A percentile compares a stretch with the other conserved stretches of the same genome.
phyloP scores from a whole-genome alignment of 805 yeast genomes.

The Barnettozyma siamensis region DNA sequence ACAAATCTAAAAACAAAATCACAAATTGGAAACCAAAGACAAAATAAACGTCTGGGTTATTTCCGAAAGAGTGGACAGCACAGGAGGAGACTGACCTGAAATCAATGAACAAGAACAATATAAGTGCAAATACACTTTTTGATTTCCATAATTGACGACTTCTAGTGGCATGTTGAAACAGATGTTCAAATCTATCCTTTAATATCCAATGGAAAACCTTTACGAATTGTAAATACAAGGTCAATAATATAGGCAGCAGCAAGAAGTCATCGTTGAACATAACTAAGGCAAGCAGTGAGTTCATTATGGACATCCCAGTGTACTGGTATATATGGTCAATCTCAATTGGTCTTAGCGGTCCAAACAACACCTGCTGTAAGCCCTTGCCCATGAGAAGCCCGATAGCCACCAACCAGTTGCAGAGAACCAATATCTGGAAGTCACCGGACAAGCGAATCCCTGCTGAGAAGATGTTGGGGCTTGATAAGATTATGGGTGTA shows the following conservation, averaged over 20 bases:
- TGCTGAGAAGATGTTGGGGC: conserved; percentile 40
- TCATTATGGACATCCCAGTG: conserved; percentile 58
- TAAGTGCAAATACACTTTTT: conserved; percentile 40
- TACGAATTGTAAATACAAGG: conserved; percentile 39
- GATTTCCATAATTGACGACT: conserved; percentile 29
- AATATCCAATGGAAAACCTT: conserved; percentile 77
- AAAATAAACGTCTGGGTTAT: conserved; percentile 49
- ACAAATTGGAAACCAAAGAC: conserved; percentile 76
- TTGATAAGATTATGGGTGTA: conserved; percentile 31
- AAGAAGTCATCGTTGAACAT: conserved; percentile 45
- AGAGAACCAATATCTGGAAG: conserved; percentile 34
- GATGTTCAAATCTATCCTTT: conserved; percentile 39
- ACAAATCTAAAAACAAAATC: conserved; percentile 49
- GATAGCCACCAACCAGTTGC: conserved; percentile 39
- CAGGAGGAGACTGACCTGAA: conserved; percentile 45
- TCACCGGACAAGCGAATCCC: conserved; percentile 49
- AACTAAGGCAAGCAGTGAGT: conserved; percentile 51
- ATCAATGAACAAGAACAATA: conserved; percentile 45
- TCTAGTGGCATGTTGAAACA: conserved; percentile 39
- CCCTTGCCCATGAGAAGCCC: conserved; percentile 38
- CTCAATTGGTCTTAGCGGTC: conserved; percentile 70
- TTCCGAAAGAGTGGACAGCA: conserved; percentile 35
- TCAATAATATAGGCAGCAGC: conserved; percentile 36
- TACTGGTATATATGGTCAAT: conserved; percentile 66
- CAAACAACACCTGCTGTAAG: conserved; percentile 56